Percentiles rank a stretch among this genome's conserved stretches.
These are phyloP conservation scores for Vitis hybrid DNA, from an alignment of 177 flowering plant genomes.

Conservation along the genomic window DNA sequence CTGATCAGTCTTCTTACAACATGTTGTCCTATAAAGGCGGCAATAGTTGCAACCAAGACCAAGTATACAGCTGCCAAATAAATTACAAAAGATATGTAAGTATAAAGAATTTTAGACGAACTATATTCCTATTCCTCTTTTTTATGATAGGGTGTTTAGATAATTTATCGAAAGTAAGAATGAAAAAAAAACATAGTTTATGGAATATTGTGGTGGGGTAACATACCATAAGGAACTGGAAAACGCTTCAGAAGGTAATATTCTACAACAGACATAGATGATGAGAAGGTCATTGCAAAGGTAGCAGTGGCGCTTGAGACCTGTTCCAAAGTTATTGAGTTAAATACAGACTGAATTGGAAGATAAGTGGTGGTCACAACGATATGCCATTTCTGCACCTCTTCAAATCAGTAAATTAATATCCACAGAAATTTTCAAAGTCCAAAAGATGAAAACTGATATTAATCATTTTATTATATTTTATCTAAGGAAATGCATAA, in stretches of 20 bases:
- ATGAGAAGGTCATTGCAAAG: constrained; percentile 96
- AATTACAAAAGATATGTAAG: neutral
- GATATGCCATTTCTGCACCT: neutral
- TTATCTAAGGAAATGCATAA: neutral
- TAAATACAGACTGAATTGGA: neutral
- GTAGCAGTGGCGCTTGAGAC: constrained; percentile 99
- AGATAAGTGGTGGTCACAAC: too few species aligned
- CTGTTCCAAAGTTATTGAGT: constrained; percentile 34
- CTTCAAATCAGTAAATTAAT: too few species aligned
- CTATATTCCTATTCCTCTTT: neutral
- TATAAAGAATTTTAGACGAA: neutral
- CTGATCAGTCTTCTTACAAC: constrained; percentile 71
- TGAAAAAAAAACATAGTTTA: too few species aligned
- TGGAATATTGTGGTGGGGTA: neutral
- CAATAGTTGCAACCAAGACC: constrained; percentile 63
- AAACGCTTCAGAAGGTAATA: constrained; percentile 91
- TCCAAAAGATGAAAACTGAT: neutral
- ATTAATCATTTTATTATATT: neutral
- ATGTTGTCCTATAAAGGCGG: constrained; percentile 86
- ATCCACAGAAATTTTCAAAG: too few species aligned
- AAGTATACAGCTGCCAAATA: constrained; percentile 75
- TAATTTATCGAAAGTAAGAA: neutral
- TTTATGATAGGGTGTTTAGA: neutral
- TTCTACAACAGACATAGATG: constrained; percentile 97
- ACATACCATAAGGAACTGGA: constrained; percentile 91